phyloP scores from a whole-genome alignment of 2,329 filamentous ascomycete species.

The Mycosphaerelloides madeirae region DNA sequence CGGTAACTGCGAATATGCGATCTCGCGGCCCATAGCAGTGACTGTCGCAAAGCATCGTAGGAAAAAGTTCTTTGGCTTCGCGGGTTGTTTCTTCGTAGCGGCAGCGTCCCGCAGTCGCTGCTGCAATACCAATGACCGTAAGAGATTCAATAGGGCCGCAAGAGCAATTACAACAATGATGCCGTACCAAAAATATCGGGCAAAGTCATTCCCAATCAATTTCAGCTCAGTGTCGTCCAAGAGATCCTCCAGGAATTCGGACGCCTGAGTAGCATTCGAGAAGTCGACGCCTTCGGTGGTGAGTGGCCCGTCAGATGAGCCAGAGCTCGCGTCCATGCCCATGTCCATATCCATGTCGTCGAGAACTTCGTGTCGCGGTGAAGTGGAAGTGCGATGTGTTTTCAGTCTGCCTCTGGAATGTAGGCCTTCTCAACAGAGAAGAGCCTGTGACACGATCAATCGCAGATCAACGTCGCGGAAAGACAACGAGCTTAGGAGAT shows the following conservation, averaged over 20 bases:
- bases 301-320: constrained; percentile 21
- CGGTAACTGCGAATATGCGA: constrained; percentile 32
- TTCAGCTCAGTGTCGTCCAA: constrained; percentile 36
- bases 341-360: constrained; percentile 21
- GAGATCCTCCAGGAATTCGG: constrained; percentile 33
- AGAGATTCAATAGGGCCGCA: constrained; percentile 30
- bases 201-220: constrained; percentile 33
- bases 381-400: no score
- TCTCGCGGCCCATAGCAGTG: constrained; percentile 33
- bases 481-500: no score
- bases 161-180: constrained; percentile 33
- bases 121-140: constrained; percentile 26
- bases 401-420: no score
- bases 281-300: constrained; percentile 35
- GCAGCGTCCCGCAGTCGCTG: constrained; percentile 34
- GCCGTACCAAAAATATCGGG: constrained; percentile 39
- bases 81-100: constrained; percentile 27
- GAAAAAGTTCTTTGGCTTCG: constrained; percentile 28
- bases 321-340: constrained; percentile 12
- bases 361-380: no score
- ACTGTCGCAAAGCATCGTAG: constrained; percentile 27
- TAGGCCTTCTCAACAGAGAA: no score
- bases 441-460: no score
- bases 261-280: constrained; percentile 34
- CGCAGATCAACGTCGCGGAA: no score